phyloP scores from a whole-genome alignment of 805 yeast genomes.

The Ascoidea rubescens region DNA sequence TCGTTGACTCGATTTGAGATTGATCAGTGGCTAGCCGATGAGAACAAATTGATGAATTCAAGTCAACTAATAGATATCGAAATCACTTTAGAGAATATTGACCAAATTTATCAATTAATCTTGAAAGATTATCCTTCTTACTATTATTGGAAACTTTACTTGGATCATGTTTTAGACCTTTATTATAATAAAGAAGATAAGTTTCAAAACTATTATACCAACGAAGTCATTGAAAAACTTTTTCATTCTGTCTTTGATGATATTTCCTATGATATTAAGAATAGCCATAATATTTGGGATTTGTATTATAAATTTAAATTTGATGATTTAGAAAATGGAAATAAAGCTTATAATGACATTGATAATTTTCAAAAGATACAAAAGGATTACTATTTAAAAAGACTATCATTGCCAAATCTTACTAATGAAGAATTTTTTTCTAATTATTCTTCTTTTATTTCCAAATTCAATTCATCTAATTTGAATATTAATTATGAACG shows the following conservation, averaged over 20 bases:
- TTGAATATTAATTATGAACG: constrained; percentile 19
- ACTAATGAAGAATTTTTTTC: constrained; percentile 25
- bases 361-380: too few species aligned
- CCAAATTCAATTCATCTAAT: constrained; percentile 12
- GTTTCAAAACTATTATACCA: background rate
- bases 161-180: background rate
- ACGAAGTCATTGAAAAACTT: background rate
- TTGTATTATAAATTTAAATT: too few species aligned
- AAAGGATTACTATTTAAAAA: constrained; percentile 10
- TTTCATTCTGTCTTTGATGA: background rate
- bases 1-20: too few species aligned
- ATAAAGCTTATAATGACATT: too few species aligned
- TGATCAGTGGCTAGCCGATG: too few species aligned
- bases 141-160: background rate
- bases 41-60: too few species aligned
- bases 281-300: background rate
- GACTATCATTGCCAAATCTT: constrained; percentile 27
- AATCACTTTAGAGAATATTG: too few species aligned
- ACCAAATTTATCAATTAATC: background rate
- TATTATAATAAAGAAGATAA: too few species aligned
- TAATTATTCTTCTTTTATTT: constrained; percentile 26
- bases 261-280: background rate
- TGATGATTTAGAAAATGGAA: background rate
- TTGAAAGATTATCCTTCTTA: background rate
- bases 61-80: too few species aligned